A percentile compares a stretch with the other conserved stretches of the same genome.
Conservation (phyloP, 2,329 filamentous ascomycete genomes). For the Ascochyta fabae region DNA sequence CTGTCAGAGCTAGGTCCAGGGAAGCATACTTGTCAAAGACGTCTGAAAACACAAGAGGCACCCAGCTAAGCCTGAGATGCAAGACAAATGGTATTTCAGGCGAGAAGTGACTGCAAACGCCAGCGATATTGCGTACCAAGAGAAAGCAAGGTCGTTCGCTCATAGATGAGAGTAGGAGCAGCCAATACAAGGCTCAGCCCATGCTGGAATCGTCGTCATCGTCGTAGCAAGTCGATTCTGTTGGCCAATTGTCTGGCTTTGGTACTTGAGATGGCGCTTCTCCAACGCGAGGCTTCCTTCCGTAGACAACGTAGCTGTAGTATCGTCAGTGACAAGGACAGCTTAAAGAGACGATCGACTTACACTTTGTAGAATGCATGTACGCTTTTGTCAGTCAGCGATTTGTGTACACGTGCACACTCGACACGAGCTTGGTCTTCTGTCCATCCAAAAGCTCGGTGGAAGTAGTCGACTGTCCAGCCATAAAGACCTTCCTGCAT, state of each 20-base stretch:
- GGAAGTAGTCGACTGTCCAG: constrained; percentile 53
- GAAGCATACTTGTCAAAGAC: background rate
- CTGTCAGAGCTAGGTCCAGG: background rate
- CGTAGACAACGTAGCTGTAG: constrained; percentile 39
- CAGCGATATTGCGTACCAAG: background rate
- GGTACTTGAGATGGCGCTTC: constrained; percentile 26
- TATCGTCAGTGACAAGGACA: background rate
- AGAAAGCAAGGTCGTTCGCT: background rate
- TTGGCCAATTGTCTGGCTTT: constrained; percentile 30
- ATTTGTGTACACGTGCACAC: constrained; percentile 51
- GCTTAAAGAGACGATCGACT: constrained; percentile 17
- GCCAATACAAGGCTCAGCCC: background rate
- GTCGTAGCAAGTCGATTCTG: constrained; percentile 15
- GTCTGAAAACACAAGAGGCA: background rate
- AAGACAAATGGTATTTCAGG: constrained; percentile 10
- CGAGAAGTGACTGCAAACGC: constrained; percentile 1
- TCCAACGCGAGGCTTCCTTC: constrained; percentile 30
- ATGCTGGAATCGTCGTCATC: constrained; percentile 6
- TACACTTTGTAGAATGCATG: constrained; percentile 54
- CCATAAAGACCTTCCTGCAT: constrained; percentile 55
- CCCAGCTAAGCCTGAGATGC: constrained; percentile 4
- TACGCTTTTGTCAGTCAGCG: constrained; percentile 48
- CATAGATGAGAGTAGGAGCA: background rate
- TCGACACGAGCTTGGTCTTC: constrained; percentile 54
- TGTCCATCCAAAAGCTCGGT: constrained; percentile 53